Conservation (phyloP, 192 early-diverging fungal genomes). For the Coemansia aciculifera region DNA sequence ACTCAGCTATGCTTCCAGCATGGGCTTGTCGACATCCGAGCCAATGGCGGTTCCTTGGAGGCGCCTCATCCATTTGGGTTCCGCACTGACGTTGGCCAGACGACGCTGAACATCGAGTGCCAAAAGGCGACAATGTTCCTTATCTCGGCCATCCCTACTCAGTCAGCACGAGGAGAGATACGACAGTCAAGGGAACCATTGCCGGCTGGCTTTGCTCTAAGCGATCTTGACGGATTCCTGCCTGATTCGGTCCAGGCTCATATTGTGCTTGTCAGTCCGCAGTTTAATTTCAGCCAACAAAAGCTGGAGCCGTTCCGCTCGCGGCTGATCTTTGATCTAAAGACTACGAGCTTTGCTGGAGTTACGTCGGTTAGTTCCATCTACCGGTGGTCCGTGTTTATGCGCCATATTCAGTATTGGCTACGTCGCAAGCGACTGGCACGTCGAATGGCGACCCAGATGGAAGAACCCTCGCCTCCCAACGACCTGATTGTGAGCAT, state of each 20-base stretch:
- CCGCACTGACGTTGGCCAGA: constrained; percentile 25
- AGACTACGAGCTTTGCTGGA: constrained; percentile 27
- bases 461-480: constrained; percentile 17
- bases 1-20: constrained; percentile 30
- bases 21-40: constrained; percentile 28
- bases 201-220: constrained; percentile 12
- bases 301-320: constrained; percentile 33
- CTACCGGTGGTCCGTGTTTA: constrained; percentile 52
- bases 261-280: constrained; percentile 27
- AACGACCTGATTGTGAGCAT: constrained; percentile 44
- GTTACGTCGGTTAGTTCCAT: constrained; percentile 37
- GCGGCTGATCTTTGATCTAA: constrained; percentile 38
- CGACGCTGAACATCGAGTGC: constrained; percentile 44
- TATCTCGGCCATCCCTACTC: constrained; percentile 29
- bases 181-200: not conserved
- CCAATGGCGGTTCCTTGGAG: constrained; percentile 47
- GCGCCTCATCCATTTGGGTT: constrained; percentile 49
- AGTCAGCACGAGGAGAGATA: constrained; percentile 25
- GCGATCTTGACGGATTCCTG: constrained; percentile 35
- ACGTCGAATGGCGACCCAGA: constrained; percentile 39
- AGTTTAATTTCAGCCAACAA: constrained; percentile 27
- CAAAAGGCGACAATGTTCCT: constrained; percentile 44
- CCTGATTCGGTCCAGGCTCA: constrained; percentile 39
- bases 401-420: constrained; percentile 54
- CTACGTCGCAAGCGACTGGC: constrained; percentile 43